A percentile compares a stretch with the other conserved stretches of the same genome.
These are phyloP conservation scores for Stachybotrys echinatus DNA, from an alignment of 2,329 filamentous ascomycete species.

Conservation along the genomic window DNA sequence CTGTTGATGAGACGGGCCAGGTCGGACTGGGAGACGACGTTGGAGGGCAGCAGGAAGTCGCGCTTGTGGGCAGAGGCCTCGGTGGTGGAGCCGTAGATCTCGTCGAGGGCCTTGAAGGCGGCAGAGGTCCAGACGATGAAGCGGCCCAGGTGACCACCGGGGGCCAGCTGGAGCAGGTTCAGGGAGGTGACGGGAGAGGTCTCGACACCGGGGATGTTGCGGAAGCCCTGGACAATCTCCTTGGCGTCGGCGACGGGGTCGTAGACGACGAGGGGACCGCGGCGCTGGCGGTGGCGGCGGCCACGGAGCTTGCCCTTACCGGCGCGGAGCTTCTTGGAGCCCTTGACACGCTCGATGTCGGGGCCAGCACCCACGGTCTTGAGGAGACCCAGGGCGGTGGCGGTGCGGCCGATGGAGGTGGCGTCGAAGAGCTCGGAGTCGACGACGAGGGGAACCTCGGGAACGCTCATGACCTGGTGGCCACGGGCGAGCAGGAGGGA, in stretches of 20 bases:
- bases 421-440: constrained; percentile 84
- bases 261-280: constrained; percentile 96
- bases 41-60: constrained; percentile 95
- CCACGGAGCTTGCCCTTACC: constrained; percentile 99
- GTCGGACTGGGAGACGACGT: constrained; percentile 90
- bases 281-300: constrained; percentile 95
- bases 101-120: constrained; percentile 93
- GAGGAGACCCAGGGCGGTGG: constrained; percentile 79
- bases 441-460: constrained; percentile 95
- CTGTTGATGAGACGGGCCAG: constrained; percentile 98
- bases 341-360: constrained; percentile 93
- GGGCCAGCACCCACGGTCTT: constrained; percentile 84
- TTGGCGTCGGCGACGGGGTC: constrained; percentile 93
- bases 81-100: constrained; percentile 93
- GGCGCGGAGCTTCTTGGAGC: constrained; percentile 92
- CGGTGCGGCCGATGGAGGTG: constrained; percentile 79
- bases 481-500: constrained; percentile 95
- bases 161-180: constrained; percentile 98
- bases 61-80: constrained; percentile 90
- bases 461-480: constrained; percentile 86
- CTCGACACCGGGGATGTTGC: constrained; percentile 98
- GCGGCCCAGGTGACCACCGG: constrained; percentile 96
- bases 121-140: constrained; percentile 99
- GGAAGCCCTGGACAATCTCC: constrained; percentile 89
- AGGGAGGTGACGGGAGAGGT: constrained; percentile 88